phyloP scores from a whole-genome alignment of 2,329 filamentous ascomycete species.

The Alternaria ventricosa region DNA sequence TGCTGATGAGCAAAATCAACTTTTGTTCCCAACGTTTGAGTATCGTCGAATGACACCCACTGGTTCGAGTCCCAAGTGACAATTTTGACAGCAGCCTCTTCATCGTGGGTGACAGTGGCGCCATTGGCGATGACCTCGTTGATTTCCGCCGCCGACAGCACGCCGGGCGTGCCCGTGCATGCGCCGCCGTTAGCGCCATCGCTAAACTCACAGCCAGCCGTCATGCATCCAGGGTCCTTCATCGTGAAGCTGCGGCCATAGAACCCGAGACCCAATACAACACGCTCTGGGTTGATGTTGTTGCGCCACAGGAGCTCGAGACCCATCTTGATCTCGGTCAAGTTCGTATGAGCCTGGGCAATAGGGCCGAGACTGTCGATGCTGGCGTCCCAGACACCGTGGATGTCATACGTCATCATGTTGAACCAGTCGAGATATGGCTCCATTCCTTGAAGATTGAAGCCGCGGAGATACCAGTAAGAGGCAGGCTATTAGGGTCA shows the following conservation, averaged over 20 bases:
- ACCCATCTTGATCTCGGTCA: slow-evolving; percentile 53
- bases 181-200: slow-evolving; percentile 4
- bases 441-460: slow-evolving; percentile 25
- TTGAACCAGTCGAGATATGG: slow-evolving; percentile 50
- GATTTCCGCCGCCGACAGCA: slow-evolving; percentile 8
- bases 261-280: slow-evolving; percentile 54
- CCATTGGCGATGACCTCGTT: slow-evolving; percentile 2
- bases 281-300: slow-evolving; percentile 47
- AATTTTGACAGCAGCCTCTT: not conserved
- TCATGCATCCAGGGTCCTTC: slow-evolving; percentile 13
- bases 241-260: slow-evolving; percentile 50
- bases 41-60: not conserved
- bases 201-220: slow-evolving; percentile 8
- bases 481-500: slow-evolving; percentile 6
- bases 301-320: slow-evolving; percentile 57
- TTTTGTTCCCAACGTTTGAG: not conserved
- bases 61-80: not conserved
- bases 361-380: slow-evolving; percentile 30
- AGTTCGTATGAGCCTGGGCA: slow-evolving; percentile 50
- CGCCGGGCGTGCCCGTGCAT: slow-evolving; percentile 2
- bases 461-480: slow-evolving; percentile 34
- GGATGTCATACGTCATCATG: slow-evolving; percentile 56
- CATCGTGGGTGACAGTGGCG: not conserved
- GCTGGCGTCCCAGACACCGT: slow-evolving; percentile 52
- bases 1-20: not conserved